phyloP scores from a whole-genome alignment of 2,329 filamentous ascomycete genomes.

The Lasiodiplodia sp. region DNA sequence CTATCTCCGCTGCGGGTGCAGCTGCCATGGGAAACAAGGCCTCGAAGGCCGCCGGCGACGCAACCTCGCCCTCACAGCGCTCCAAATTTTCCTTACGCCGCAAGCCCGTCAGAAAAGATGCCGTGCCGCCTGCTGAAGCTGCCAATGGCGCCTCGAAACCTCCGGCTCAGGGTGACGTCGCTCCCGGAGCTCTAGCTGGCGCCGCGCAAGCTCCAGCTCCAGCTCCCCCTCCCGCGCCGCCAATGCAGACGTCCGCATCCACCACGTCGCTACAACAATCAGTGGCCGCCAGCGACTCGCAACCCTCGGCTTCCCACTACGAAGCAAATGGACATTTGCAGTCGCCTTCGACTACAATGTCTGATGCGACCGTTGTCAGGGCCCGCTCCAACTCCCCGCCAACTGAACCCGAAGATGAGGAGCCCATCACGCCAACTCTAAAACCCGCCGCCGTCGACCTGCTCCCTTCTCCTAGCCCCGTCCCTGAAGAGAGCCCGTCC shows the following conservation, averaged over 20 bases:
- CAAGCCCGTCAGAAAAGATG: conserved; percentile 26
- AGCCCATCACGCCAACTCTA: conserved; percentile 30
- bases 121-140: background rate
- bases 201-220: conserved; percentile 11
- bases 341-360: conserved; percentile 11
- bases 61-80: background rate
- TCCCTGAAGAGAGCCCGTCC: conserved; percentile 32
- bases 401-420: conserved; percentile 26
- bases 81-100: conserved; percentile 24
- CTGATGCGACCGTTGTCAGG: conserved; percentile 19
- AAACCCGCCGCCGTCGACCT: conserved; percentile 25
- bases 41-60: conserved; percentile 35
- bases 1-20: conserved; percentile 4
- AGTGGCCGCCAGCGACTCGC: background rate
- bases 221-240: conserved; percentile 5
- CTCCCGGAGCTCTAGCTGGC: conserved; percentile 18
- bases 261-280: conserved; percentile 4
- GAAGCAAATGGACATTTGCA: background rate
- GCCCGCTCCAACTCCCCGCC: conserved; percentile 25
- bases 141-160: background rate
- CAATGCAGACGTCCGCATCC: conserved; percentile 16
- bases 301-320: conserved; percentile 6
- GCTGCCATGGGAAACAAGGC: conserved; percentile 36
- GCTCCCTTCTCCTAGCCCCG: conserved; percentile 30
- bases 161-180: background rate